Base-by-base conservation (phyloP, 768 basidiomycete genomes). In the Psilocybe subaeruginosa region DNA sequence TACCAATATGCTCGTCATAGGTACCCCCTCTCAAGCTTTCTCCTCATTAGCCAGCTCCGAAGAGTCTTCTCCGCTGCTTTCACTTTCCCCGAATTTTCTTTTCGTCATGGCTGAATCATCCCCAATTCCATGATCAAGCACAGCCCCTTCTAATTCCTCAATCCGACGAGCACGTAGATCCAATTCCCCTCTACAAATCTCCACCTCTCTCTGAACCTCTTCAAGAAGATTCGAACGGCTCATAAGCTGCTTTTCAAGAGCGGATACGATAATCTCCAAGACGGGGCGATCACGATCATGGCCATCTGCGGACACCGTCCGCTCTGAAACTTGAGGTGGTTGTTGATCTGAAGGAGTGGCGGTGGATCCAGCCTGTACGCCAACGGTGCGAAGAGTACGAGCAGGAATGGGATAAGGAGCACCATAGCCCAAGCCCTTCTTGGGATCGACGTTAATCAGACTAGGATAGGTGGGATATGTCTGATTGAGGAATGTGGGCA, bases 221-320 rank as follows among this genome's bases (percentile, higher is more conserved):
- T 50, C 54, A 23, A 66, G 35, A 16, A 55, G 39, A n/a, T 35
- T 35, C 17, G 66, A 60, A 4, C 62, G 62, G 16, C 54, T 54
- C 16, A 41, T 19, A 8, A 66, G 62, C 23, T 61, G 62, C 17
- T 39, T 58, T 50, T 66, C 59, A 3, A 63, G 59, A 31, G 57
- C 49, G 3, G 58, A 14, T 23, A 59, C 54, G 17, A 43, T 43
- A 12, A 50, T 31, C 30, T 66, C 50, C 0, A 61, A 31, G 5
- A 61, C 56, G 16, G 54, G 16, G 8, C 17, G 57, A 19, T 50
- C 27, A 56, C 29, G 17, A 59, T 3, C 17, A 9, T 6, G 16
- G 19, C 19, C 6, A 27, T 27, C 23, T 4, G 11, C 19, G 23
- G 8, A 9, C 2, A 3, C 37, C 8, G 3, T 3, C 41, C 41